Evolutionary conservation across 2,329 filamentous ascomycete genomes (phyloP).

Genomic region (Zymoseptoria ardabiliae): DNA sequence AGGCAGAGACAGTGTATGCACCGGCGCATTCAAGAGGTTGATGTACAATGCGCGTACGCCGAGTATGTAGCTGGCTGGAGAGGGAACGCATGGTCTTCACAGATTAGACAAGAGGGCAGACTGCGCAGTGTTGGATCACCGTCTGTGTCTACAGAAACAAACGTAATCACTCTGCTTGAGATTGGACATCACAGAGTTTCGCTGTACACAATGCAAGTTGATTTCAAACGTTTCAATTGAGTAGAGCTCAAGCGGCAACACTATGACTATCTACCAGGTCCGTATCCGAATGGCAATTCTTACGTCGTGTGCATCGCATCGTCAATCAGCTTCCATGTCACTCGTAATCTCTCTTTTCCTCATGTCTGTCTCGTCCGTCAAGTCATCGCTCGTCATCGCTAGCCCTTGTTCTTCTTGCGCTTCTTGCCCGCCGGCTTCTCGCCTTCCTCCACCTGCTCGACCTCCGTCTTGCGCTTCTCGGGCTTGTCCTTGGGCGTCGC

Average conservation of each 20-base stretch:
- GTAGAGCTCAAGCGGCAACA: neutral
- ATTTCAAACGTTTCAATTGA: neutral
- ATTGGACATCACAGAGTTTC: too few relatives aligned
- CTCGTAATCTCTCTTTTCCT: neutral
- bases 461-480: neutral
- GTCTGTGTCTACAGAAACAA: neutral
- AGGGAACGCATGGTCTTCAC: neutral
- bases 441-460: neutral
- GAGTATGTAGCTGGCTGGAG: neutral
- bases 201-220: too few relatives aligned
- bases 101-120: neutral
- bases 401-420: neutral
- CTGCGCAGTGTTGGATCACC: neutral
- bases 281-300: neutral
- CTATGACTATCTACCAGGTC: neutral
- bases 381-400: neutral
- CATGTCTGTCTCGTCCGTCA: neutral
- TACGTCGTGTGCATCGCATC: neutral
- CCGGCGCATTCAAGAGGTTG: too few relatives aligned
- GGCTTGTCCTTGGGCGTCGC: neutral
- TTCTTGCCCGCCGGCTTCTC: neutral
- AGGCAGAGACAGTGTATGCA: neutral
- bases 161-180: neutral
- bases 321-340: neutral
- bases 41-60: neutral